Conservation (phyloP, 805 yeast genomes). For the Limtongia smithiae region DNA sequence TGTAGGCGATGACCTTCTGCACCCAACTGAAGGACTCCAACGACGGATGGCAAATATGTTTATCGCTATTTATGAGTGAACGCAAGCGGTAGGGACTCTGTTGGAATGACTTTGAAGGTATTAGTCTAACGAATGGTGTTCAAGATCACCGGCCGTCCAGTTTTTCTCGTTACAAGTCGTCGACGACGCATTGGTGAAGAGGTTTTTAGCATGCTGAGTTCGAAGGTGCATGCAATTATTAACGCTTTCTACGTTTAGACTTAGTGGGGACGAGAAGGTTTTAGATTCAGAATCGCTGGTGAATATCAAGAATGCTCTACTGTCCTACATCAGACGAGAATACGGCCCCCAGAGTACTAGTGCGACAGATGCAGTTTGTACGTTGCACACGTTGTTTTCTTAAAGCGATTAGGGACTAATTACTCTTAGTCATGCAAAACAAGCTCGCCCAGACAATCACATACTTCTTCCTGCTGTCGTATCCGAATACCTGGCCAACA, state of each 20-base stretch:
- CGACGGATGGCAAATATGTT: slow-evolving; percentile 48
- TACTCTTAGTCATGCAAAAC: slow-evolving; percentile 36
- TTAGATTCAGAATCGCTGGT: slow-evolving; percentile 47
- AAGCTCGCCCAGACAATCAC: slow-evolving; percentile 57
- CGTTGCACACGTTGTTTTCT: slow-evolving; percentile 24
- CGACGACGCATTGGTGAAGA: slow-evolving; percentile 49
- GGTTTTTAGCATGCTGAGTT: slow-evolving; percentile 5
- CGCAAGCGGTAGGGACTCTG: slow-evolving; percentile 33
- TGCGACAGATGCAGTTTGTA: slow-evolving; percentile 22
- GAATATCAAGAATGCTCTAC: slow-evolving; percentile 47
- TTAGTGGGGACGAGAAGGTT: slow-evolving; percentile 4
- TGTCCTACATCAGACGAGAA: slow-evolving; percentile 42
- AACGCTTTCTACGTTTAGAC: slow-evolving; percentile 1
- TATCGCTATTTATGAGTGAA: slow-evolving; percentile 40
- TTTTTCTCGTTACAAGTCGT: slow-evolving; percentile 70
- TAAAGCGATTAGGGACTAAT: not conserved
- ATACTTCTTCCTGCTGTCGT: slow-evolving; percentile 48
- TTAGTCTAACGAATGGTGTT: not conserved
- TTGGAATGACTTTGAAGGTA: not conserved
- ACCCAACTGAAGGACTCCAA: slow-evolving; percentile 44
- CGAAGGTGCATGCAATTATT: too few species aligned
- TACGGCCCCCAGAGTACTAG: slow-evolving; percentile 12
- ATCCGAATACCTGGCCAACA: slow-evolving; percentile 48
- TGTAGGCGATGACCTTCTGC: slow-evolving; percentile 45
- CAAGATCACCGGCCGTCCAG: slow-evolving; percentile 52